Evolutionary conservation across 306 rosid species (phyloP), one percentile per base, ranked within the genome.

Genomic region (Styphnolobium japonicum): DNA sequence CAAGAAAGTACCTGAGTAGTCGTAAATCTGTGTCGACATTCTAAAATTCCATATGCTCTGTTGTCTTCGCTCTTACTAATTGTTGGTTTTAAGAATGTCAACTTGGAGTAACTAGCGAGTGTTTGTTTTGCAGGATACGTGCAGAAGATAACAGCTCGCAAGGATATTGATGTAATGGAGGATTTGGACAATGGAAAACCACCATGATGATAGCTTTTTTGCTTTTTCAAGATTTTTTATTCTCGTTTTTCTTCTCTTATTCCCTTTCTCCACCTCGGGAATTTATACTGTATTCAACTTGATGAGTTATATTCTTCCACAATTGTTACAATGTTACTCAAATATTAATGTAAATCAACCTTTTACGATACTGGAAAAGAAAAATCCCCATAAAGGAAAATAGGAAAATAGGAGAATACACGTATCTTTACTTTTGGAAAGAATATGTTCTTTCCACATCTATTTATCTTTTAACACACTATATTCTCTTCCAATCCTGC

Each of bases 141-240:
- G 83, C 98, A 95, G 88, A 95, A 95, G 92, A 92, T 95, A 79
- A 95, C 98, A 49, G 84, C 97, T 81, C 95, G 97, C 57, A 89
- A 84, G 25, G 93, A 91, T 89, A 92, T 95, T 56, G 93, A 91
- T 76, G 81, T 92, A 21, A 92, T 91, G 98, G 96, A 88, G 85
- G 97, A 91, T 85, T 85, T 92, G 85, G 98, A 93, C 73, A 86
- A 93, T 73, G 88, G 92, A 83, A 85, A 83, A 37, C 92, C 92
- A 11, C 81, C 90, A 8, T 88, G 94, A 89, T 53, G 80, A 73
- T 37, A 40, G 22, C 52, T 56, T 33, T 22, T 27, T 12, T 11
- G n/a, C 45, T 18, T 7, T 11, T 27, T 64, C 76, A 39, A 43
- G 25, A 29, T 65, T 66, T 19, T 48, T 84, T 27, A 6, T 29